Evolutionary conservation across 805 yeast species (phyloP).

Genomic region (Hanseniaspora jakobsenii): DNA sequence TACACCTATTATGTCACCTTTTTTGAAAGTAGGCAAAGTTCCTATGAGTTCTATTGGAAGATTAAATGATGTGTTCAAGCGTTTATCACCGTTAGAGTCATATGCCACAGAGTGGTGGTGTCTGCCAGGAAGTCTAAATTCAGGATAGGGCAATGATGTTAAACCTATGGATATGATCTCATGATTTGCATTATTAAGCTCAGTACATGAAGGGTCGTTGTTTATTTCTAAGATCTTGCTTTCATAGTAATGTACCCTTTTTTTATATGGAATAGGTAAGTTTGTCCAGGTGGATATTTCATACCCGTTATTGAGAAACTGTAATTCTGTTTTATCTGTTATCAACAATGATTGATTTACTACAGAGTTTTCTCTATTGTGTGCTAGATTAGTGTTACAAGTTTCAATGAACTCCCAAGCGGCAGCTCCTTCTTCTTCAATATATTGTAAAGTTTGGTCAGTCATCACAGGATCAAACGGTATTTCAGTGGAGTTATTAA

Average conservation of each 20-base stretch:
- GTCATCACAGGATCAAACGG: conserved; percentile 27
- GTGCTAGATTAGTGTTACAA: conserved; percentile 25
- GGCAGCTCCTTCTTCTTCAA: conserved; percentile 75
- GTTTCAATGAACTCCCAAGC: conserved; percentile 76
- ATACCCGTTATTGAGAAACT: conserved; percentile 42
- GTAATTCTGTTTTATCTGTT: conserved; percentile 50
- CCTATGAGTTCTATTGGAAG: conserved; percentile 35
- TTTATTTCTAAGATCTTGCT: conserved; percentile 66
- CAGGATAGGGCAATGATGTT: conserved; percentile 80
- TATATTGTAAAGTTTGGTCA: conserved; percentile 32
- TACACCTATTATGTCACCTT: conserved; percentile 88
- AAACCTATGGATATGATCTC: conserved; percentile 64
- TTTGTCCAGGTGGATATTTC: conserved; percentile 67
- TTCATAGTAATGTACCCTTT: conserved; percentile 83
- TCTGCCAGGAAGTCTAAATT: conserved; percentile 85
- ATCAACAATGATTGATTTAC: conserved; percentile 49
- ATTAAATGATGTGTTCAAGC: conserved; percentile 66
- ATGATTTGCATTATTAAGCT: conserved; percentile 20
- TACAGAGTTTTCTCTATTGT: conserved; percentile 31
- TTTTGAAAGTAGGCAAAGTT: conserved; percentile 47
- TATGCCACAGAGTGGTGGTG: conserved; percentile 77
- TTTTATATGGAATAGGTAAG: conserved; percentile 69
- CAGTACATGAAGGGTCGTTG: conserved; percentile 15
- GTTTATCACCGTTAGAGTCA: conserved; percentile 70
- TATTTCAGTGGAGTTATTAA: conserved; percentile 23